phyloP scores from a whole-genome alignment of 2,329 filamentous ascomycete species.

The Emmonsia crescens region DNA sequence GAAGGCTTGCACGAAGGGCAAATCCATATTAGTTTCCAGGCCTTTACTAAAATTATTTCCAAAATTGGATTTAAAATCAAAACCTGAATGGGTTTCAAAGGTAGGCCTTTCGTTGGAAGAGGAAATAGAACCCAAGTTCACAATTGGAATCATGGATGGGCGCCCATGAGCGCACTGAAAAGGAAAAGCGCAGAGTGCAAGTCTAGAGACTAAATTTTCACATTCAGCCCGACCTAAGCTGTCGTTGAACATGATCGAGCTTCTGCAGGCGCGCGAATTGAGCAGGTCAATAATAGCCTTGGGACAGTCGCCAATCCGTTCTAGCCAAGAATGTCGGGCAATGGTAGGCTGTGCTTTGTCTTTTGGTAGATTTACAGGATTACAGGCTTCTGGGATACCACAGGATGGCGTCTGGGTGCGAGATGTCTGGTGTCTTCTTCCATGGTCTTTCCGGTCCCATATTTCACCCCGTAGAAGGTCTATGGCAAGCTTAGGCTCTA shows the following conservation, averaged over 20 bases:
- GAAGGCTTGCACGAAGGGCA: neutral
- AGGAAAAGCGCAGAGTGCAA: constrained; percentile 36
- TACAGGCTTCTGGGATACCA: neutral
- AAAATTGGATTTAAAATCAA: neutral
- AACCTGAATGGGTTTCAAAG: neutral
- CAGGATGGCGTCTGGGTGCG: neutral
- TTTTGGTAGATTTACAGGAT: neutral
- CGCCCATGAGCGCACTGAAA: constrained; percentile 43
- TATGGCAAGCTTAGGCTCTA: constrained; percentile 60
- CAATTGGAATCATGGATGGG: constrained; percentile 37
- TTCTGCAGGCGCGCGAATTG: constrained; percentile 40
- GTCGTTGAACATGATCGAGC: constrained; percentile 43
- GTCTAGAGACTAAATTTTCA: constrained; percentile 24
- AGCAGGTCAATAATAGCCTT: constrained; percentile 57
- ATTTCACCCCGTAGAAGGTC: constrained; percentile 64
- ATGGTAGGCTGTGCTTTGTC: neutral
- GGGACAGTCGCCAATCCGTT: constrained; percentile 58
- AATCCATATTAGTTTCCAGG: neutral
- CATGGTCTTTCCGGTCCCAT: constrained; percentile 52
- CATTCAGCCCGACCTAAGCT: constrained; percentile 29
- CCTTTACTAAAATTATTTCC: neutral
- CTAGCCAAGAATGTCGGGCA: constrained; percentile 41
- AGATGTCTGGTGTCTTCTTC: constrained; percentile 5
- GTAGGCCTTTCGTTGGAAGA: neutral
- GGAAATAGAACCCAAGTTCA: constrained; percentile 20